These are phyloP conservation scores for Ascochyta clinopodiicola DNA, from an alignment of 2,329 filamentous ascomycete genomes.

Conservation along the genomic window DNA sequence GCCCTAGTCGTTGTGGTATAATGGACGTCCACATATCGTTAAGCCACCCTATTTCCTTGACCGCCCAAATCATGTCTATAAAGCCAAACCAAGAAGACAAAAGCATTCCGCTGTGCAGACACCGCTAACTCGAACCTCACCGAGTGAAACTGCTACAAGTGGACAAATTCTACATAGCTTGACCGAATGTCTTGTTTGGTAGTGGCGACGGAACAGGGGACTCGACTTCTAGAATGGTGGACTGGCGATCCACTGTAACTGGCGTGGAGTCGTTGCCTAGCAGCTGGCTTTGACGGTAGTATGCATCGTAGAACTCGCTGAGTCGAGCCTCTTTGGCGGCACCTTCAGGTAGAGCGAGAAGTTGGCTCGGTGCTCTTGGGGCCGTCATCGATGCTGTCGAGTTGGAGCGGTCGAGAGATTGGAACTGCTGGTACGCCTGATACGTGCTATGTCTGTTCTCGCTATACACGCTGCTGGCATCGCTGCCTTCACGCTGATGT, in stretches of 20 bases:
- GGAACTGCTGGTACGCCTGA: slow-evolving; percentile 24
- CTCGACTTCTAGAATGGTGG: slow-evolving; percentile 40
- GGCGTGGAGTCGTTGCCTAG: slow-evolving; percentile 20
- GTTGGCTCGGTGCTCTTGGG: slow-evolving; percentile 26
- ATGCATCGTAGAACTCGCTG: slow-evolving; percentile 51
- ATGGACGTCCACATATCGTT: slow-evolving; percentile 4
- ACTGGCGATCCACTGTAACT: slow-evolving; percentile 25
- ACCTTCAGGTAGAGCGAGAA: slow-evolving; percentile 16
- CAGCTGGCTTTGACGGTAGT: slow-evolving; percentile 37
- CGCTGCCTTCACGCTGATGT: slow-evolving; percentile 40
- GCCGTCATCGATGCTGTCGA: slow-evolving; percentile 28
- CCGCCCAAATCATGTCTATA: background rate
- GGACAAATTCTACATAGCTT: slow-evolving; percentile 3
- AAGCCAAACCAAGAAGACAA: background rate
- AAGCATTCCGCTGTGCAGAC: slow-evolving; percentile 7
- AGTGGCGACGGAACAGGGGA: slow-evolving; percentile 35
- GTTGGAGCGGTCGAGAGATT: slow-evolving; percentile 13
- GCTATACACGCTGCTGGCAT: slow-evolving; percentile 46
- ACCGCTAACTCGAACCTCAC: background rate
- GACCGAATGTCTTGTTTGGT: slow-evolving; percentile 19
- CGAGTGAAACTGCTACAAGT: background rate
- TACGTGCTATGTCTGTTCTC: slow-evolving; percentile 31
- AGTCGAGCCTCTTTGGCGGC: slow-evolving; percentile 34
- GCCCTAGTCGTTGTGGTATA: slow-evolving; percentile 1
- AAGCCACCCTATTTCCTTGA: background rate